Base-by-base conservation (phyloP, 192 early-diverging fungal species). In the Linnemannia exigua region DNA sequence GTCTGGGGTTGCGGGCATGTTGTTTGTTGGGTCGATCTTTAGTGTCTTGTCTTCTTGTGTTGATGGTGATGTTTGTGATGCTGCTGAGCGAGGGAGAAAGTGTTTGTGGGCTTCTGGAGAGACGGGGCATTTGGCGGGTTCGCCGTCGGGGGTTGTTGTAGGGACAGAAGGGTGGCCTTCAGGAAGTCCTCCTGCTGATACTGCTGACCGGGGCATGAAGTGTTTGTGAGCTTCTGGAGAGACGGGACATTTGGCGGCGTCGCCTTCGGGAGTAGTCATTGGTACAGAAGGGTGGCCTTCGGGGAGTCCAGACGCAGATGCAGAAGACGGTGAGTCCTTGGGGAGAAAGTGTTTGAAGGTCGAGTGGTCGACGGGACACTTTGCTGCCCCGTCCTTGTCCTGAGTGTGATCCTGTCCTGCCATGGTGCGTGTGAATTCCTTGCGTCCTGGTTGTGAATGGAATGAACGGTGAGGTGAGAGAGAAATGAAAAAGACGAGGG, bases 1-100 rank as follows among this genome's bases (percentile, higher is more conserved):
- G 70, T 93, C 89, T 1, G 93, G 90, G 2, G 82, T 76, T 5
- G 72, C n/a, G 0, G 93, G 94, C 93, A 95, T 95, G 41, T 94
- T 90, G 76, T 94, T 95, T 38, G 86, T 81, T 0, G 90, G 88
- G 71, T 96, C 89, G 68, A 94, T 87, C 84, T 69, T 37, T 17
- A 86, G 78, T 33, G 37, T 38, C 35, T 51, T 20, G 28, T 51
- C 33, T 48, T 31, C 37, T 50, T 38, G 4, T 70, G 2, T 1
- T 52, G 76, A 0, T 50, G 47, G 8, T 38, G 74, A 14, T 17
- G 73, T 52, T 50, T 77, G 36, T 33, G 76, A 8, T 74, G 71
- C 31, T n/a, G 66, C 25, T 33, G 82, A 74, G 33, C 72, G 37
- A 15, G 92, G 89, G 28, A 90, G 44, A 79, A 94, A 90, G 74